Base-by-base conservation (phyloP, 164 flowering plant species). In the Magnolia sinica region DNA sequence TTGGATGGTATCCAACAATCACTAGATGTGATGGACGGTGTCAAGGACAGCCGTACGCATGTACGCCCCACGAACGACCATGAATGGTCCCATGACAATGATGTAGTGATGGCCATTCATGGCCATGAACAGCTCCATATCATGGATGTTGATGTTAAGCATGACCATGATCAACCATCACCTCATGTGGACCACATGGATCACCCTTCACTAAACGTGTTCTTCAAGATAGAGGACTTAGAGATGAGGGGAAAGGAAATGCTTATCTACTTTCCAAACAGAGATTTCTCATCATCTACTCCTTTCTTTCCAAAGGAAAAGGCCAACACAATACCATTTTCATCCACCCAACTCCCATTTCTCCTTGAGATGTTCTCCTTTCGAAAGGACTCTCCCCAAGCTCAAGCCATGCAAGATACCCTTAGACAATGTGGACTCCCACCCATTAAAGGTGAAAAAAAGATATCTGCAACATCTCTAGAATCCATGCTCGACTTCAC, bases 401-500 rank as follows among this genome's bases (percentile, higher is more conserved):
- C 88, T 29, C 71, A 82, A 66, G 85, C 88, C 72, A 84, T 91
- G 85, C 76, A 77, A 67, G 23, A 82, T 8, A 90, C 96, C 4
- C 85, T 92, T 1, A 29, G n/a, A 10, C 73, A 76, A n/a, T 90
- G 96, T 65, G 88, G 87, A 63, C 3, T 4, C n/a, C 11, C 76
- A 19, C 78, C 90, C 49, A 68, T 83, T 3, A 24, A 77, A 50
- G 93, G 91, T 11, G 90, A 88, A 76, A 76, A 78, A 50, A 87
- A 83, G 69, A 45, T 59, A 6, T 81, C 80, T 61, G 77, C 84
- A 5, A 82, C 81, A 29, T 88, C 91, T 8, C 69, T 87, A 19
- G 94, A 90, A 64, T 87, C 90, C 50, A 84, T 91, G 91, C 83
- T 88, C 31, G 91, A 87, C 66, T 86, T 74, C 1, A 78, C 69